Evolutionary conservation across 2,329 filamentous ascomycete genomes (phyloP).

Genomic region (Fusarium heterosporum): DNA sequence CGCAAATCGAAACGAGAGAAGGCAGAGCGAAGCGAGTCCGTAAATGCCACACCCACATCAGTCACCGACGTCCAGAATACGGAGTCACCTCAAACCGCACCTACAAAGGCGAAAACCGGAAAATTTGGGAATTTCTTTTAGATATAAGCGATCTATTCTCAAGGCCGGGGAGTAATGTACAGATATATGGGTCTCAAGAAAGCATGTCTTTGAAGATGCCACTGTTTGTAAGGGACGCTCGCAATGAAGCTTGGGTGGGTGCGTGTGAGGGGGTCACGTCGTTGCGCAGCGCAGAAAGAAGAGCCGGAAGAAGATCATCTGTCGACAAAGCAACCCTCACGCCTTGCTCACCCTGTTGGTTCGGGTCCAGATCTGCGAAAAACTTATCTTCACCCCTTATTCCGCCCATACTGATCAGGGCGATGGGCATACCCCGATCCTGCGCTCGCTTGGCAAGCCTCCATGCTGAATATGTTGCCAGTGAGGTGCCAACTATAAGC

Average conservation of each 20-base stretch:
- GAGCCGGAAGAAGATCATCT: slow-evolving; percentile 66
- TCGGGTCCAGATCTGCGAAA: slow-evolving; percentile 67
- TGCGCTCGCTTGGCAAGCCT: slow-evolving; percentile 85
- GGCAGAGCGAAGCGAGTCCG: slow-evolving; percentile 48
- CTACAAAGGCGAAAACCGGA: slow-evolving; percentile 45
- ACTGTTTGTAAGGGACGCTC: slow-evolving; percentile 41
- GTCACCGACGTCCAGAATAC: slow-evolving; percentile 11
- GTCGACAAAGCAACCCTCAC: slow-evolving; percentile 70
- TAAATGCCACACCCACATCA: slow-evolving; percentile 26
- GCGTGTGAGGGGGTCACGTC: slow-evolving; percentile 26
- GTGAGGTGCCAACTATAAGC: slow-evolving; percentile 85
- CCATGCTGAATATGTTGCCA: slow-evolving; percentile 97
- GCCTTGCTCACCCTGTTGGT: slow-evolving; percentile 63
- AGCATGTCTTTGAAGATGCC: slow-evolving; percentile 70
- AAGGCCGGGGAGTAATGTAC: slow-evolving; percentile 32
- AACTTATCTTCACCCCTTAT: slow-evolving; percentile 82
- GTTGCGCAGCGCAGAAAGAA: slow-evolving; percentile 64
- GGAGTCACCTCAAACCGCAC: slow-evolving; percentile 40
- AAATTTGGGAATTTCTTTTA: slow-evolving; percentile 65
- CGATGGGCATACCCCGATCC: slow-evolving; percentile 85
- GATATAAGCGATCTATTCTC: slow-evolving; percentile 34
- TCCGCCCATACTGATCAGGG: slow-evolving; percentile 88
- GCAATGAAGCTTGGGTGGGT: slow-evolving; percentile 17
- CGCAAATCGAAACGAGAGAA: slow-evolving; percentile 60
- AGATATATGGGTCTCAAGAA: slow-evolving; percentile 56